These are phyloP conservation scores for Tagetes patula DNA, from an alignment of 129 eudicot genomes.

Conservation along the genomic window DNA sequence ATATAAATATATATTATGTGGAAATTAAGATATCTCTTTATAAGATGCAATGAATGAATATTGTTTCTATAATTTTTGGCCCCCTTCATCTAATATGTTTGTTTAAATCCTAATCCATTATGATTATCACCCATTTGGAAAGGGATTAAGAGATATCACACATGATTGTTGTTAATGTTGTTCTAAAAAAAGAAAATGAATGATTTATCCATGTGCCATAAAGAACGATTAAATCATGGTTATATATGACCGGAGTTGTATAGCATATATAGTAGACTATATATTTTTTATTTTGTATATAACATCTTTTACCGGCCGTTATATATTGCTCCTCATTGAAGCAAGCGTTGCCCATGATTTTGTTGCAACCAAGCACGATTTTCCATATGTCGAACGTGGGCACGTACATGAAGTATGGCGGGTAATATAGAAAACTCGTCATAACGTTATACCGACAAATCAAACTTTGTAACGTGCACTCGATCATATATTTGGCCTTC, in stretches of 20 bases:
- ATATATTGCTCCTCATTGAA: not conserved
- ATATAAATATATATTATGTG: not conserved
- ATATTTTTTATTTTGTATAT: not conserved
- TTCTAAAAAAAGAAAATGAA: conserved; percentile 26
- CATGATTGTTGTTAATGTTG: conserved; percentile 32
- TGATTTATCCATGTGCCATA: conserved; percentile 29
- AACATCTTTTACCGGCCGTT: not conserved
- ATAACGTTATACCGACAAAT: not conserved
- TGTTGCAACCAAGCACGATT: conserved; percentile 22
- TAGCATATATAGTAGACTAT: no score
- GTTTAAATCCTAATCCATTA: conserved; percentile 12
- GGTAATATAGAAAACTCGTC: conserved; percentile 19
- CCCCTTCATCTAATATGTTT: not conserved
- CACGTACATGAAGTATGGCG: conserved; percentile 3
- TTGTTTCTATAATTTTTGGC: not conserved
- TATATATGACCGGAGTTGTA: no score
- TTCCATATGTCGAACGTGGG: conserved; percentile 16
- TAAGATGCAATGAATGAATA: not conserved
- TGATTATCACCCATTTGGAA: conserved; percentile 25
- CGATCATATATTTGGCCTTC: not conserved
- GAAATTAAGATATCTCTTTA: not conserved
- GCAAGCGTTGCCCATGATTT: conserved; percentile 15
- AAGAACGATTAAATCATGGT: conserved; percentile 6
- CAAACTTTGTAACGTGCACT: not conserved
- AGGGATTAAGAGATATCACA: conserved; percentile 25